phyloP scores from a whole-genome alignment of 805 yeast genomes.

The Zygosaccharomyces lentus region DNA sequence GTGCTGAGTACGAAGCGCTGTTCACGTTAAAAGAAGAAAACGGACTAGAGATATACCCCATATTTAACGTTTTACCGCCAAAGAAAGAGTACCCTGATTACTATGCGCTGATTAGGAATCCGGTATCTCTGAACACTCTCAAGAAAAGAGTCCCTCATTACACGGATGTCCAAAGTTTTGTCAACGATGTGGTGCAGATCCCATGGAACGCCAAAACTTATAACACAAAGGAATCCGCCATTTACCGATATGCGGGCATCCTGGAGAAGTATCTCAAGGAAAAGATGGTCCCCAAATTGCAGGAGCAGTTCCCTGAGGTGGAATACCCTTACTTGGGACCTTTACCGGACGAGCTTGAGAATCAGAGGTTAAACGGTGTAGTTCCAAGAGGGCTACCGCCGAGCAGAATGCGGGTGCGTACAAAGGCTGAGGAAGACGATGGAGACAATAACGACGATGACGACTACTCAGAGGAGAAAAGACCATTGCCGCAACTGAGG shows the following conservation, averaged over 20 bases:
- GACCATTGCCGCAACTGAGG: conserved; percentile 13
- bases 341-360: conserved; percentile 47
- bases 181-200: conserved; percentile 76
- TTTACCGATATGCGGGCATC: conserved; percentile 62
- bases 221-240: conserved; percentile 64
- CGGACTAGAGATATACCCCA: conserved; percentile 29
- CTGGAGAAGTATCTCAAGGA: conserved; percentile 40
- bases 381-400: conserved; percentile 3
- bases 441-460: conserved; percentile 16
- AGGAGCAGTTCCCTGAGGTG: conserved; percentile 33
- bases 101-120: conserved; percentile 69
- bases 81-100: conserved; percentile 68
- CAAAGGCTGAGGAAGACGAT: conserved; percentile 14
- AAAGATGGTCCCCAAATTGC: conserved; percentile 35
- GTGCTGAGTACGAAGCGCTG: conserved; percentile 23
- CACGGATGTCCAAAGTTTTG: conserved; percentile 58
- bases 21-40: conserved; percentile 27
- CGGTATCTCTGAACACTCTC: conserved; percentile 76
- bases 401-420: conserved; percentile 7
- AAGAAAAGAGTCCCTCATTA: conserved; percentile 58
- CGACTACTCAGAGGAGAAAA: conserved; percentile 13
- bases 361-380: conserved; percentile 8
- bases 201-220: conserved; percentile 87
- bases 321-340: conserved; percentile 57
- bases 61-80: conserved; percentile 51